A percentile compares a stretch with the other conserved stretches of the same genome.
phyloP scores from a whole-genome alignment of 2,329 filamentous ascomycete genomes.

The Calycina marina region DNA sequence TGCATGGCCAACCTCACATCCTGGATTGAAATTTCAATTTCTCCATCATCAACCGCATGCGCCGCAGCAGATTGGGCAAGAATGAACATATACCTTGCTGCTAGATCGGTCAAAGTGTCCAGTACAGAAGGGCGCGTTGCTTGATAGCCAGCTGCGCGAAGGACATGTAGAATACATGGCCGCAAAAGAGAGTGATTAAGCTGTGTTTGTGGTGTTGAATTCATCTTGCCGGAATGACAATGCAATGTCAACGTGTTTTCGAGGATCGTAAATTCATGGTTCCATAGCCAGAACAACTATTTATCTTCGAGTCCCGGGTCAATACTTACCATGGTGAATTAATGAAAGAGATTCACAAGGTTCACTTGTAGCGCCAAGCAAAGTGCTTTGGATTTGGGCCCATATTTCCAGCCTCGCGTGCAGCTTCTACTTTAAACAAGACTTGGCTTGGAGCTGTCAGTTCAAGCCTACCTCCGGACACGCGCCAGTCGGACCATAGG shows the following conservation, averaged over 20 bases:
- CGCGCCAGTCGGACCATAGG: too few species aligned
- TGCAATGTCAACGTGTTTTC: constrained; percentile 11
- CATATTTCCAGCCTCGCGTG: too few species aligned
- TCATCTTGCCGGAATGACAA: constrained; percentile 14
- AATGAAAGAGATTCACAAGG: too few species aligned
- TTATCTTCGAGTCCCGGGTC: too few species aligned
- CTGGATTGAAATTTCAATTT: constrained; percentile 49
- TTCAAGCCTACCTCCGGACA: too few species aligned
- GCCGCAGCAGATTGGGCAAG: constrained; percentile 59
- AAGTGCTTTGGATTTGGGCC: too few species aligned
- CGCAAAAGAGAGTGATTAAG: constrained; percentile 71
- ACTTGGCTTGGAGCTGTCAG: too few species aligned
- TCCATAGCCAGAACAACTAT: constrained; percentile 14
- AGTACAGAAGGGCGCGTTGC: constrained; percentile 67
- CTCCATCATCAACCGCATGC: constrained; percentile 50
- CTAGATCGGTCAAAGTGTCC: constrained; percentile 77
- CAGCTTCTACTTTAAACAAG: too few species aligned
- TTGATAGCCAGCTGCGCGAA: constrained; percentile 84
- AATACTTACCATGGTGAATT: too few species aligned
- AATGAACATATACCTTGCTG: constrained; percentile 63
- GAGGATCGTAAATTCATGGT: constrained; percentile 8
- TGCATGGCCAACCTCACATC: constrained; percentile 79
- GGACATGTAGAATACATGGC: constrained; percentile 76
- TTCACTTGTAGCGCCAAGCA: too few species aligned
- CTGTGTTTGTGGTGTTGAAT: constrained; percentile 32